Conservation (phyloP, 2,329 filamentous ascomycete genomes). For the Botryosphaeria dothidea region DNA sequence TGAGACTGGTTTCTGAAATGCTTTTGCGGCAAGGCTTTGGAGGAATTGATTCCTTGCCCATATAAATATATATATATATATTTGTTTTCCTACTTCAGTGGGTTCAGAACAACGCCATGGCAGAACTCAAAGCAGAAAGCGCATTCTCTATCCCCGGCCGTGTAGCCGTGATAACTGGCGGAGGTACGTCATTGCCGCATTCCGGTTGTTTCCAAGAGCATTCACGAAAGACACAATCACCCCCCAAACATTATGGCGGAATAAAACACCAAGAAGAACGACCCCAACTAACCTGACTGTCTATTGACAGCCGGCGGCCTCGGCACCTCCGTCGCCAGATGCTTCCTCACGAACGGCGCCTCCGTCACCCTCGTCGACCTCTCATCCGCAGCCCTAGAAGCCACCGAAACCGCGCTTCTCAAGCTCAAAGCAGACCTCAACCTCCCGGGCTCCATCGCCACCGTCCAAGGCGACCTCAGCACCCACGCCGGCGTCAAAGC, state of each 20-base stretch:
- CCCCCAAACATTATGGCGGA: too few relatives aligned
- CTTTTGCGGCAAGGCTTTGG: too few relatives aligned
- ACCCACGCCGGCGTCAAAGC: not conserved
- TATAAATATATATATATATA: too few relatives aligned
- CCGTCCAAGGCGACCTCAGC: not conserved
- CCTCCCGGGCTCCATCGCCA: not conserved
- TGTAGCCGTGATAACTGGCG: not conserved
- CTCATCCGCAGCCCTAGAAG: not conserved
- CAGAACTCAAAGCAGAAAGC: not conserved
- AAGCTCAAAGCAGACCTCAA: not conserved
- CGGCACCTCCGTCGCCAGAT: not conserved
- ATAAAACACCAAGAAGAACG: too few relatives aligned
- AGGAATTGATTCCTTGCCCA: too few relatives aligned
- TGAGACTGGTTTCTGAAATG: too few relatives aligned
- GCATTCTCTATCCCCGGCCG: not conserved
- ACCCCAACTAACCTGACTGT: not conserved
- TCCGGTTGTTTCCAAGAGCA: too few relatives aligned
- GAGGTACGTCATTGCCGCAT: not conserved
- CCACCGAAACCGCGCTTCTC: not conserved
- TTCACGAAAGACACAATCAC: too few relatives aligned
- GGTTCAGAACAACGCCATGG: not conserved
- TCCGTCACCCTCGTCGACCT: not conserved
- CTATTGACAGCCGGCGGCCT: not conserved
- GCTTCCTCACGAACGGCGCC: not conserved
- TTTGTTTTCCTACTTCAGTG: not conserved